Evolutionary conservation across 1,284 basidiomycete genomes (phyloP), one percentile per base, ranked within the genome.

Genomic region (Leccinum griseonigrum): DNA sequence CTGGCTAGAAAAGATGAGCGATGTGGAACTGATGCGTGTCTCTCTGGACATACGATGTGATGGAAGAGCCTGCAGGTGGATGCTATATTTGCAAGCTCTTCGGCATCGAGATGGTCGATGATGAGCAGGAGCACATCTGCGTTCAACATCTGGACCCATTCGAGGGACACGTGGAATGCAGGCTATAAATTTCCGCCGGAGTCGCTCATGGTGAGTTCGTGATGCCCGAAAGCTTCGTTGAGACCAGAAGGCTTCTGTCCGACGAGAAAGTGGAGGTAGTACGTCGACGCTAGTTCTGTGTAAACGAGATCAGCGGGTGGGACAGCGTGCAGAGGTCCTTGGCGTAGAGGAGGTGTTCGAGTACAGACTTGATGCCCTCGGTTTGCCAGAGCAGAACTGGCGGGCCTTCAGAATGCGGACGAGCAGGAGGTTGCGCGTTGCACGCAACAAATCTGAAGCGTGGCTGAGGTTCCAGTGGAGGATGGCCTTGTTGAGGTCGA

Each of bases 31-130:
- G 11, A 22, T 1, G 11, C 2, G 8, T 8, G 11, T 3, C 5
- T 3, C 5, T 48, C 13, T 10, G 10, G 71, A 71, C 84, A 70
- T 65, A 89, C 88, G 63, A 88, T 62, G 5, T 63, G 65, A 62
- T 84, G 67, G 1, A 88, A 67, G 22, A 71, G 66, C 32, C 69
- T 78, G 68, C 82, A 87, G 3, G 83, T 79, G 60, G 71, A 69
- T 0, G 81, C 77, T 0, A 91, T 71, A 29, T 75, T 66, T 51
- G 78, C 68, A 11, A 88, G 75, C 55, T 85, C 83, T 14, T 69
- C 55, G 18, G 81, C 66, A 60, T 76, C 70, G 34, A 89, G 76
- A 60, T 78, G 69, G 55, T 79, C 76, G 63, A 88, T 68, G 64
- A 89, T 69, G 55, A 83, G 69, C 57, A 89, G 76, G 63, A 89